These are phyloP conservation scores for Poa annua DNA, from an alignment of 176 grass and related monocot species.

Conservation along the genomic window DNA sequence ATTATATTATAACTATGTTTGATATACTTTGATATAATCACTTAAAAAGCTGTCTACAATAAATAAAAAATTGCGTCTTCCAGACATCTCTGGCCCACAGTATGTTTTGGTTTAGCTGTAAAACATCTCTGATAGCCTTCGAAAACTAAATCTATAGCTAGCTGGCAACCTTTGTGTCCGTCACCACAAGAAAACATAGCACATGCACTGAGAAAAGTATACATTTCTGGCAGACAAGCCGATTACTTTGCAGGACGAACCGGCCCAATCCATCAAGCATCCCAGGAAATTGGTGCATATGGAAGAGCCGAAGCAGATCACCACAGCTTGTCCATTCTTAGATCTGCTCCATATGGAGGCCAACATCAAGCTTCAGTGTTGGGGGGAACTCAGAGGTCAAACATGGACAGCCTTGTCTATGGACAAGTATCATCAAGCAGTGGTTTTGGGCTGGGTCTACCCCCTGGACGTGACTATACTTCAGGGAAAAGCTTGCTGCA, in stretches of 20 bases:
- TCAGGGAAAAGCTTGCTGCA: constrained; percentile 49
- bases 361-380: constrained; percentile 73
- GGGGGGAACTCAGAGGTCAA: constrained; percentile 67
- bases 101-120: constrained; percentile 24
- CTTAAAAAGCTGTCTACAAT: constrained; percentile 16
- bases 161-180: constrained; percentile 40
- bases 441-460: constrained; percentile 55
- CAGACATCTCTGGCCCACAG: constrained; percentile 20
- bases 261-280: constrained; percentile 67
- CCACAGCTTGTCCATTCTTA: constrained; percentile 62
- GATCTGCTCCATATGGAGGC: constrained; percentile 71
- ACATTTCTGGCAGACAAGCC: constrained; percentile 99
- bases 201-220: constrained; percentile 76
- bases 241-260: constrained; percentile 92
- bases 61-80: constrained; percentile 12
- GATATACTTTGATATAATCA: not conserved
- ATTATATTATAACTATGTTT: not conserved
- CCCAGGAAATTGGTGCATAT: constrained; percentile 70
- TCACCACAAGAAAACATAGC: constrained; percentile 47
- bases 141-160: constrained; percentile 41
- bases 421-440: constrained; percentile 44
- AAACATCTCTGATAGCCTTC: constrained; percentile 16
- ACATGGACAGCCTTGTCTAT: constrained; percentile 50
- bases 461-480: constrained; percentile 61
- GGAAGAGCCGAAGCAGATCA: constrained; percentile 78